phyloP scores from a whole-genome alignment of 2,329 filamentous ascomycete genomes.

The Amphichorda felina region DNA sequence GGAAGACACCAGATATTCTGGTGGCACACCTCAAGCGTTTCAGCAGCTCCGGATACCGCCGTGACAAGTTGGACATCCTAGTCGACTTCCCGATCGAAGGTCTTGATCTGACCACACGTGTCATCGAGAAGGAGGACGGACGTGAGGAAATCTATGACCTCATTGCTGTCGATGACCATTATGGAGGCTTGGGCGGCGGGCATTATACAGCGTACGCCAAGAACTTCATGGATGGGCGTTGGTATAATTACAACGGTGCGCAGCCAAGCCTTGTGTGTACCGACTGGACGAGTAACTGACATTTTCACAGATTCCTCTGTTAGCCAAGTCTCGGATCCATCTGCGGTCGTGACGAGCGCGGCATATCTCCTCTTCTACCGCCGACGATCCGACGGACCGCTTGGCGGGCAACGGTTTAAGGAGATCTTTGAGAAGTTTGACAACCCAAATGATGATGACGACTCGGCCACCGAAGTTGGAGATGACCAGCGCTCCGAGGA shows the following conservation, averaged over 20 bases:
- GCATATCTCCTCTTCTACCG: constrained; percentile 97
- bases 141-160: constrained; percentile 84
- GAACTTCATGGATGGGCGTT: constrained; percentile 79
- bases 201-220: constrained; percentile 94
- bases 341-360: constrained; percentile 56
- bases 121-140: constrained; percentile 68
- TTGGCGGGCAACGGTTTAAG: constrained; percentile 69
- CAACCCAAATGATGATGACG: constrained; percentile 34
- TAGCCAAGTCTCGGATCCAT: constrained; percentile 44
- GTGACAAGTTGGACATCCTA: constrained; percentile 83
- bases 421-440: constrained; percentile 56
- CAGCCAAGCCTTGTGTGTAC: constrained; percentile 5
- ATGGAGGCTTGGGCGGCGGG: constrained; percentile 81
- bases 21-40: constrained; percentile 95
- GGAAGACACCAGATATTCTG: constrained; percentile 92
- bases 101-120: constrained; percentile 68
- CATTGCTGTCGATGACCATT: constrained; percentile 93
- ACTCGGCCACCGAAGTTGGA: constrained; percentile 47
- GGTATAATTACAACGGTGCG: constrained; percentile 96
- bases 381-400: constrained; percentile 61
- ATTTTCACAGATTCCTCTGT: constrained; percentile 60
- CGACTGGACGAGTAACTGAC: neutral
- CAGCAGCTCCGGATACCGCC: constrained; percentile 67
- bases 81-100: constrained; percentile 88
- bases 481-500: constrained; percentile 79